Conservation (phyloP, 163 green algal species). For the Scenedesmus sp. region DNA sequence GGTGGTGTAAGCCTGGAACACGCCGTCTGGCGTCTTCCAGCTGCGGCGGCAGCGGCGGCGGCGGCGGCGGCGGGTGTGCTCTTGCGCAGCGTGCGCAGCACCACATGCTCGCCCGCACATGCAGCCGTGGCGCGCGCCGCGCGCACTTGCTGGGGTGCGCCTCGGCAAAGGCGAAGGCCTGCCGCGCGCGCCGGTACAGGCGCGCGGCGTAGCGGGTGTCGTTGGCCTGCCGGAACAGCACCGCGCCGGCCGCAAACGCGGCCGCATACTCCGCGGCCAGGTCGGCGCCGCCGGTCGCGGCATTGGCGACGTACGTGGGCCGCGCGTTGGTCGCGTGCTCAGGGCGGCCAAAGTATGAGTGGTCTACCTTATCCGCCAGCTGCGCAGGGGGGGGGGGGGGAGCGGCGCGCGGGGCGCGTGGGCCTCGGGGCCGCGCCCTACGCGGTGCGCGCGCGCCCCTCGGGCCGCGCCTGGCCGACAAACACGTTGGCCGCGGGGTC, state of each 20-base stretch:
- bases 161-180: slow-evolving; percentile 44
- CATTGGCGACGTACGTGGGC: slow-evolving; percentile 28
- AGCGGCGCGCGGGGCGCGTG: too few species aligned
- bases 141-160: slow-evolving; percentile 1
- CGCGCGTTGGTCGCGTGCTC: slow-evolving; percentile 32
- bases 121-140: too few species aligned
- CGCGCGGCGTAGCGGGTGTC: slow-evolving; percentile 6
- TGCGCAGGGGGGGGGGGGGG: too few species aligned
- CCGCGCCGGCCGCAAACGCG: slow-evolving; percentile 33
- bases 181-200: slow-evolving; percentile 34
- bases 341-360: slow-evolving; percentile 45
- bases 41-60: not conserved
- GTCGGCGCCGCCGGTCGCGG: slow-evolving; percentile 18
- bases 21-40: slow-evolving; percentile 20
- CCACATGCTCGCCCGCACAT: not conserved
- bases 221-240: slow-evolving; percentile 6
- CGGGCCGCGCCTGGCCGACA: slow-evolving; percentile 42
- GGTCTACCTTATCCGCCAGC: slow-evolving; percentile 34
- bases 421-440: too few species aligned
- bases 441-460: too few species aligned
- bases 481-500: slow-evolving; percentile 35
- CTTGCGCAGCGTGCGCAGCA: too few species aligned
- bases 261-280: slow-evolving; percentile 39
- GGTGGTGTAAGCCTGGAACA: slow-evolving; percentile 45
- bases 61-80: too few species aligned